Evolutionary conservation across 176 grass and related monocot genomes (phyloP), one percentile per base, ranked within the genome.

Genomic region (Oryza brachyantha): DNA sequence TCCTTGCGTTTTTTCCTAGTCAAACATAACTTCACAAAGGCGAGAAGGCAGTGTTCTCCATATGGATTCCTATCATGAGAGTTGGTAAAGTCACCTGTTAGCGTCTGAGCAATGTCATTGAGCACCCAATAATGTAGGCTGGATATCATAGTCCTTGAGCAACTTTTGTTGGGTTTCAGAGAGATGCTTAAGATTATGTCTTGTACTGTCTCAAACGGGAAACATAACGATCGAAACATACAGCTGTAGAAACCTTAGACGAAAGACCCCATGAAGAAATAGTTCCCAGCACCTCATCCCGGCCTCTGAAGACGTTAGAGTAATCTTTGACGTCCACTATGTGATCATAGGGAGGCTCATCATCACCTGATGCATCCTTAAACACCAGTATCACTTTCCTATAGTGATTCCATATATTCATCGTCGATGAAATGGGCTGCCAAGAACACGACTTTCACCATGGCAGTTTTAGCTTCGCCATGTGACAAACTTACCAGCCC

Each of bases 231-330:
- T 58, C 21, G 8, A 2, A 1, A 7, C 8, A 58, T 9, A 58
- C 2, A n/a, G n/a, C 2, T 4, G 6, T 8, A 11, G 1, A 0
- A 58, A 58, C 21, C 54, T 24, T 25, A 58, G 7, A 0, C 1
- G 7, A 24, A 24, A 58, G 0, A 58, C 54, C 54, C 21, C 0
- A 58, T 3, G 17, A 8, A 58, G n/a, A 59, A 26, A 59, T 26
- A 24, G 24, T 26, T 59, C 12, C 22, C 8, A 10, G 5, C 55
- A 24, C 0, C 10, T 59, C 1, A 59, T 24, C 55, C 0, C 14
- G 0, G n/a, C n/a, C n/a, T n/a, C n/a, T n/a, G n/a, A n/a, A 19
- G 14, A 6, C 0, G 45, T 0, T 0, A 48, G 0, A 1, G 14
- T 6, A 48, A 48, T 48, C 45, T 17, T 48, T 48, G 45, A 19